Evolutionary conservation across 148 eudicot species (phyloP), one percentile per base, ranked within the genome.

Genomic region (Cornus kousa): DNA sequence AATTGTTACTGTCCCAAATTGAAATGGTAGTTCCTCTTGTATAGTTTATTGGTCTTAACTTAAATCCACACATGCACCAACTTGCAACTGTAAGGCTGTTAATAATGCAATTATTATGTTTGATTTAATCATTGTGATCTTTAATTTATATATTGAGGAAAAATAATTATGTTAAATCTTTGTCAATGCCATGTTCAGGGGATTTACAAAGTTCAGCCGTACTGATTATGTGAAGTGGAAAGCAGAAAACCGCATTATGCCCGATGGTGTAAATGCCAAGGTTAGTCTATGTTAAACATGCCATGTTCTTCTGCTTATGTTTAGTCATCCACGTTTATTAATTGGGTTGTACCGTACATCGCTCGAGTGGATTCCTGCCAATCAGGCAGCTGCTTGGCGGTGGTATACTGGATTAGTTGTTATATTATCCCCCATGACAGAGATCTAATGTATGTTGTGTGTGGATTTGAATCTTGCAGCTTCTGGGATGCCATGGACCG

Each of bases 211-310:
- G 72, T 87, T 81, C 76, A 80, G 76, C 82, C 85, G 89, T 16
- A 76, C 87, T 12, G 89, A 87, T 46, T 87, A 87, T 39, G 72
- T 87, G 12, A 80, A 62, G 75, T 87, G 85, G 87, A 84, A 80
- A 67, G 78, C 83, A 22, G 89, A 87, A 50, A 87, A 87, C 81
- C 83, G 87, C 50, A 87, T 87, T 23, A 13, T 84, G 70, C 59
- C 87, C 31, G 89, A 87, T 72, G 89, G 89, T 71, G 89, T 87
- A 60, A 87, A 87, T 50, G 89, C 87, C 6, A 87, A 87, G 87
- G 89, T 87, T 46, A 40, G 77, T 77, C 7, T 24, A 71, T 50
- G 7, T 3, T 23, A 13, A 8, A 9, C 10, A 17, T 11, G 59
- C 66, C 22, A 62, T 2, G 3, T 57, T 28, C 28, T 28, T 0